phyloP scores from a whole-genome alignment of 2,329 filamentous ascomycete species.

The Lojkania enalia region DNA sequence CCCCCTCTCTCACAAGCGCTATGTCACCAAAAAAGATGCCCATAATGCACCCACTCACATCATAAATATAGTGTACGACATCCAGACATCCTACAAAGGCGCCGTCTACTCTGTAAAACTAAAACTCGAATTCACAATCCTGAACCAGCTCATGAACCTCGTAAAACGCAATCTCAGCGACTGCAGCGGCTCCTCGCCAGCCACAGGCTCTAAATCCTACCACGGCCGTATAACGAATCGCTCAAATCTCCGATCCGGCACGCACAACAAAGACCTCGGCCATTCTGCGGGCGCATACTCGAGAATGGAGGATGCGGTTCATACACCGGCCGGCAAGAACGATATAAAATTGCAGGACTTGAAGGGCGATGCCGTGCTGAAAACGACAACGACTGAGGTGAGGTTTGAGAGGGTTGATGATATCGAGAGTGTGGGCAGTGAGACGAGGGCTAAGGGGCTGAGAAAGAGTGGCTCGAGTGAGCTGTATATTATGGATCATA shows the following conservation, averaged over 20 bases:
- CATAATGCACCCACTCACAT: too few relatives aligned
- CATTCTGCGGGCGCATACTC: constrained; percentile 17
- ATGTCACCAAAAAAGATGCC: too few relatives aligned
- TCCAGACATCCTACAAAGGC: constrained; percentile 28
- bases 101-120: constrained; percentile 47
- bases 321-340: neutral
- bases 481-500: constrained; percentile 1
- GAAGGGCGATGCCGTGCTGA: constrained; percentile 16
- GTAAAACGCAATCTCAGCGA: neutral
- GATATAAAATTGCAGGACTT: constrained; percentile 15
- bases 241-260: neutral
- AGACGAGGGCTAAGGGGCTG: too few relatives aligned
- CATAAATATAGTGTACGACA: constrained; percentile 1
- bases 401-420: constrained; percentile 16
- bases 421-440: constrained; percentile 11
- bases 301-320: constrained; percentile 17
- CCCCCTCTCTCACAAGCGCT: too few relatives aligned
- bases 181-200: neutral
- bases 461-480: neutral
- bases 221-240: neutral
- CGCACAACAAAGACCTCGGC: neutral
- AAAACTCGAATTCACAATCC: constrained; percentile 56
- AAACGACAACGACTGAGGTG: constrained; percentile 25
- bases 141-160: constrained; percentile 35
- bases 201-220: neutral